A percentile compares a stretch with the other conserved stretches of the same genome.
Evolutionary conservation across 1,284 basidiomycete species (phyloP).

Genomic region (Leccinum fuscescens): DNA sequence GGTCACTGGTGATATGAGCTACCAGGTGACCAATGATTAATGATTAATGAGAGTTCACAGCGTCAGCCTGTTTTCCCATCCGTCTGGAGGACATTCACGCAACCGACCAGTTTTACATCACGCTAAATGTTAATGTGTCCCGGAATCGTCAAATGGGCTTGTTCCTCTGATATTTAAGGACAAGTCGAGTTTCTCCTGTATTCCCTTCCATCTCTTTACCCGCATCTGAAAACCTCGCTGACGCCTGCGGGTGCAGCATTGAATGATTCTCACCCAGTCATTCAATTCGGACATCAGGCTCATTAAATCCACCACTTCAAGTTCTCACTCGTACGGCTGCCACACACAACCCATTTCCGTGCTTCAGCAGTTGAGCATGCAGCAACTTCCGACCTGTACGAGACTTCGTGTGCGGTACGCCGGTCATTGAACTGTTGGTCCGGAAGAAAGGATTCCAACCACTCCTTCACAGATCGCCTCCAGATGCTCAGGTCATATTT

Average conservation of each 20-base stretch:
- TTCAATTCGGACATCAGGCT: slow-evolving; percentile 23
- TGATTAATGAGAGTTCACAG: slow-evolving; percentile 13
- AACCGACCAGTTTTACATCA: slow-evolving; percentile 37
- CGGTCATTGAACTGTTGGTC: slow-evolving; percentile 25
- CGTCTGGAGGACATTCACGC: slow-evolving; percentile 16
- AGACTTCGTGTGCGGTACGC: slow-evolving; percentile 35
- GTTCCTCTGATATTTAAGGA: slow-evolving; percentile 33
- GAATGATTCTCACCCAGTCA: slow-evolving; percentile 29
- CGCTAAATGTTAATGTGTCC: slow-evolving; percentile 28
- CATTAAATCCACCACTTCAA: slow-evolving; percentile 28
- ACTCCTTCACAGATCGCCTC: slow-evolving; percentile 47
- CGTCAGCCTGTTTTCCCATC: slow-evolving; percentile 30
- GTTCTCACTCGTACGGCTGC: slow-evolving; percentile 21
- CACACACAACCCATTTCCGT: slow-evolving; percentile 16
- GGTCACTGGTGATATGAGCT: slow-evolving; percentile 16
- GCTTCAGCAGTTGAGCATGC: not conserved
- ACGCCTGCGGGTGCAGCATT: slow-evolving; percentile 19
- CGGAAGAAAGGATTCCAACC: slow-evolving; percentile 30
- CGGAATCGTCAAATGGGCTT: slow-evolving; percentile 21
- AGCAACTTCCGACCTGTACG: slow-evolving; percentile 40
- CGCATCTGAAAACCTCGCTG: slow-evolving; percentile 12
- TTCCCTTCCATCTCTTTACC: slow-evolving; percentile 12
- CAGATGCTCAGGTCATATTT: slow-evolving; percentile 74
- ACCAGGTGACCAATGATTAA: slow-evolving; percentile 12
- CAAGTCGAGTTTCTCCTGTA: slow-evolving; percentile 15